Evolutionary conservation across 768 basidiomycete species (phyloP), one percentile per base, ranked within the genome.

Genomic region (Chlorophyllum brunneum): DNA sequence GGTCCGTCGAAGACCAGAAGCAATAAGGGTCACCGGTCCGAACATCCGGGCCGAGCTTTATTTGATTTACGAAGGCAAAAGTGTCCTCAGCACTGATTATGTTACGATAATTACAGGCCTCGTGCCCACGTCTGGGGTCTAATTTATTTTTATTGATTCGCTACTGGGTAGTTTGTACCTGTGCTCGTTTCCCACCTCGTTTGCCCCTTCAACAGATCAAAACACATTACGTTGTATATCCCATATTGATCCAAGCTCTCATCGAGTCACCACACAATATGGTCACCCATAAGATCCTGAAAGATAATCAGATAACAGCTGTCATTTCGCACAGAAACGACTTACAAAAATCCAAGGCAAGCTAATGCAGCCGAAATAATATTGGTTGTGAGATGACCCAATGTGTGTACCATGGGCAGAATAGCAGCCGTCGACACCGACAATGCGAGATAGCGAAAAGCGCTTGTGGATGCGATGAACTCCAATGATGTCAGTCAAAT

Each of bases 211-310:
- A n/a, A n/a, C n/a, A n/a, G n/a, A n/a, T n/a, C n/a, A n/a, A n/a
- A n/a, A n/a, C n/a, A n/a, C n/a, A n/a, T n/a, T 48, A 48, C 2
- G 73, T 76, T 1, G 81, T 77, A 58, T 74, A 85, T 3, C 78
- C 82, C 4, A 84, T 65, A 56, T 86, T 79, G 2, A 75, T 65
- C 70, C 76, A 81, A 0, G 74, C 75, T 39, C 85, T 72, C 70
- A 87, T 75, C 44, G 70, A 67, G 30, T 74, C 72, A 3, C 83
- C 85, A 37, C 83, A 81, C 20, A 65, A 67, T 39, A 87, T 80
- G 4, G 77, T 79, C n/a, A 71, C 57, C 70, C 72, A 76, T 3
- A 86, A 55, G 3, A 83, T 43, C 8, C 84, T 45, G 85, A 51
- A 20, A 33, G n/a, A 4, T 5, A 16, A 26, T 24, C 20, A 40